Evolutionary conservation across 2,329 filamentous ascomycete species (phyloP), one percentile per base, ranked within the genome.

Genomic region (Davidsoniella virescens): DNA sequence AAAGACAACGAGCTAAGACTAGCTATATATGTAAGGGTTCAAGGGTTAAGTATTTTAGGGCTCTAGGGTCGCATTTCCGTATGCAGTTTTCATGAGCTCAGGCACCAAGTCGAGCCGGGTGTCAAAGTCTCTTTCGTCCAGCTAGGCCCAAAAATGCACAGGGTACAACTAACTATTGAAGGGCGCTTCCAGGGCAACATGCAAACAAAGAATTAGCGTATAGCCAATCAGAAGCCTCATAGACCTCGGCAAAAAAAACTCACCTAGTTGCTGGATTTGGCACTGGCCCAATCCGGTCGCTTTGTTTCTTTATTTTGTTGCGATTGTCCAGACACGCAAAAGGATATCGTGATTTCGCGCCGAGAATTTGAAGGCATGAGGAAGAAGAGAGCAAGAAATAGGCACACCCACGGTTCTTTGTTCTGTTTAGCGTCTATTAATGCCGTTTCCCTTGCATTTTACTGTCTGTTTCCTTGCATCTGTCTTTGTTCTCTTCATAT

Each of bases 171-270:
- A 10, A 10, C 14, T 41, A n/a, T 23, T 47, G 38, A 17, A 45
- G 18, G 50, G 25, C 41, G 50, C 50, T 52, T 52, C 50, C 50
- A 49, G 50, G 50, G 45, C 50, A 52, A 52, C 50, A 52, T 38
- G 25, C 23, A 46, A 47, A 44, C 49, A 53, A 46, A 49, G 40
- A 6, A 10, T 14, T 5, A 33, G 26, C 10, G 25, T 29, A 26
- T 14, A 23, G n/a, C 46, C 44, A 51, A 48, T 47, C 23, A 46
- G n/a, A 37, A 17, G 40, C 8, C 33, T 18, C 10, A 16, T n/a
- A 14, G 12, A 9, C 29, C 8, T 33, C 5, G 12, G 29, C 8
- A 33, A 33, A 33, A 33, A 33, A 33, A 33, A 12, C 9, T 9
- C 5, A 33, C 9, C 29, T 9, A 33, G 12, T 23, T 33, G 29